These are phyloP conservation scores for Platanus orientalis DNA, from an alignment of 164 flowering plant species.

Conservation along the genomic window DNA sequence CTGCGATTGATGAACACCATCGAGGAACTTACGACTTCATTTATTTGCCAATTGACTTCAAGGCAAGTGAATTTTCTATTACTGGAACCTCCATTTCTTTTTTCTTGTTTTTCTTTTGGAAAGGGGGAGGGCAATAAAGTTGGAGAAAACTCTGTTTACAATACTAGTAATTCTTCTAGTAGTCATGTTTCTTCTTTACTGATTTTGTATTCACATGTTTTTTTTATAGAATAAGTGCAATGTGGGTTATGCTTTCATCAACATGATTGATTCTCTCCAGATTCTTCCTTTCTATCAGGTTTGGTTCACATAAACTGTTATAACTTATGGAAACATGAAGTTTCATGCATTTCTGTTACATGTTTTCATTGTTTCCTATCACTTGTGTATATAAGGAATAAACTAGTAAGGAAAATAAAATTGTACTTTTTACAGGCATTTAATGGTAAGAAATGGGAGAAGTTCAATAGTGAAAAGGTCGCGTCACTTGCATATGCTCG, in stretches of 20 bases:
- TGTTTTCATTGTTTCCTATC: not conserved
- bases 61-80: conserved; percentile 34
- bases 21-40: conserved; percentile 80
- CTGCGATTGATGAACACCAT: conserved; percentile 71
- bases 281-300: conserved; percentile 77
- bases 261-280: conserved; percentile 62
- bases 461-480: conserved; percentile 90
- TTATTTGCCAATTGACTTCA: conserved; percentile 86
- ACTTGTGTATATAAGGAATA: not conserved
- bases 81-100: not conserved
- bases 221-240: conserved; percentile 78
- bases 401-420: not conserved
- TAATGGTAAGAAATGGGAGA: conserved; percentile 90
- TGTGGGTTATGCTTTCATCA: conserved; percentile 90
- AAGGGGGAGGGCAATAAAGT: too few relatives aligned
- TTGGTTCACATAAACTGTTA: conserved; percentile 5
- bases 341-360: not conserved
- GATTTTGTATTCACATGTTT: not conserved
- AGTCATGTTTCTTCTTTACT: not conserved
- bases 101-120: not conserved
- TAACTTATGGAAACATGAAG: not conserved
- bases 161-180: too few relatives aligned
- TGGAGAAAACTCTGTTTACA: too few relatives aligned
- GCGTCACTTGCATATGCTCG: conserved; percentile 88
- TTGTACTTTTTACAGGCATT: conserved; percentile 47